These are phyloP conservation scores for Calonectria pseudoreteaudii DNA, from an alignment of 2,329 filamentous ascomycete genomes.

Conservation along the genomic window DNA sequence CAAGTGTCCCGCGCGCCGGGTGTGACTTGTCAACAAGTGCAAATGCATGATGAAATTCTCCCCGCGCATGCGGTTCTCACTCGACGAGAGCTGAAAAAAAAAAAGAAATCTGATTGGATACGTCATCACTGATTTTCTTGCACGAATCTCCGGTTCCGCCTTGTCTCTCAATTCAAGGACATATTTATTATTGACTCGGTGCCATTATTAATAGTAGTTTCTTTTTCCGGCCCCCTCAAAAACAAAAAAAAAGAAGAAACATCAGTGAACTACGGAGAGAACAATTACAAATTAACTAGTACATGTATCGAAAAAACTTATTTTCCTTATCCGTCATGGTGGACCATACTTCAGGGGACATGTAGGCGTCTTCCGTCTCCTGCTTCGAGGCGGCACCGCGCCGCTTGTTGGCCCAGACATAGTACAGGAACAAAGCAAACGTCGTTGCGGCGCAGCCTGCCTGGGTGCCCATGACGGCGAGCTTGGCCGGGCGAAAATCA, in stretches of 20 bases:
- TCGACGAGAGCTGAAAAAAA: neutral
- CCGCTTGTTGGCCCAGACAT: constrained; percentile 60
- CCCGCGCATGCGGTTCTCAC: neutral
- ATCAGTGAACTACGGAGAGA: neutral
- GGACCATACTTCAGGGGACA: constrained; percentile 58
- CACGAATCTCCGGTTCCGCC: neutral
- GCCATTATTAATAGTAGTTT: neutral
- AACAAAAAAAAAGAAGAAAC: neutral
- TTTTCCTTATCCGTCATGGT: constrained; percentile 69
- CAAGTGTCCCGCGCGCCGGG: neutral
- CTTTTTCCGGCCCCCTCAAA: neutral
- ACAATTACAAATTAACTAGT: constrained; percentile 41
- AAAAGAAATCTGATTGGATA: neutral
- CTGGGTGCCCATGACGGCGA: constrained; percentile 65
- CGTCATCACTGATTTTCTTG: neutral
- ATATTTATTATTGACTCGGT: neutral
- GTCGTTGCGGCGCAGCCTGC: constrained; percentile 56
- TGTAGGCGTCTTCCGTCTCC: constrained; percentile 54
- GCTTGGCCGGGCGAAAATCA: constrained; percentile 64
- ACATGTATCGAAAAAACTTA: constrained; percentile 65
- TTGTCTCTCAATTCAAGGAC: neutral
- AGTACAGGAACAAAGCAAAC: constrained; percentile 61
- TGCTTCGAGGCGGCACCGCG: constrained; percentile 45
- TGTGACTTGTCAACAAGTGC: constrained; percentile 4
- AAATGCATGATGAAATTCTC: neutral